A percentile compares a stretch with the other conserved stretches of the same genome.
Conservation (phyloP, 2,329 filamentous ascomycete genomes). For the Sphaceloma murrayae region DNA sequence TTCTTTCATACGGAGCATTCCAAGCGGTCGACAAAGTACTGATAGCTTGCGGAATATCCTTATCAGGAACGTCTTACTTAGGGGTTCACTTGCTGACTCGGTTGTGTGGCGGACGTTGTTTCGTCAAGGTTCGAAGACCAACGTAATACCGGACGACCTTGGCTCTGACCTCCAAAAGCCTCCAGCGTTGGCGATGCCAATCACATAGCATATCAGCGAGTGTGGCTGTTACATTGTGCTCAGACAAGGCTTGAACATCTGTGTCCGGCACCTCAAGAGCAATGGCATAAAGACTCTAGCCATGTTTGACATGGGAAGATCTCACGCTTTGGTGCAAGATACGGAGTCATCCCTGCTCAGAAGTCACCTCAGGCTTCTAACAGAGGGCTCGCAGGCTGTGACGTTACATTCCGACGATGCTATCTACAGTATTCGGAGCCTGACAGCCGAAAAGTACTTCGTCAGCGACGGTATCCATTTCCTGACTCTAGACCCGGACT, state of each 20-base stretch:
- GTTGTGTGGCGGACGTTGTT: too few relatives aligned
- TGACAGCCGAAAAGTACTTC: neutral
- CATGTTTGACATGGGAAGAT: neutral
- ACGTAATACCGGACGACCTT: too few relatives aligned
- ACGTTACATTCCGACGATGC: too few relatives aligned
- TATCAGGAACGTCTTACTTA: too few relatives aligned
- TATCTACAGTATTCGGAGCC: neutral
- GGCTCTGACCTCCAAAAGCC: too few relatives aligned
- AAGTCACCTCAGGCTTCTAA: too few relatives aligned
- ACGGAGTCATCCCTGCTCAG: neutral
- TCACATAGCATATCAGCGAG: slow-evolving; percentile 12
- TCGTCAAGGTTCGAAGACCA: too few relatives aligned
- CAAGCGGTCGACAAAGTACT: too few relatives aligned
- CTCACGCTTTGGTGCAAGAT: neutral
- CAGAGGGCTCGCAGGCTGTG: too few relatives aligned
- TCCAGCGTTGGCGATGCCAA: neutral
- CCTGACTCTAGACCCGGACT: slow-evolving; percentile 53
- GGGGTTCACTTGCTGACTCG: too few relatives aligned
- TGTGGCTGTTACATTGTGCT: slow-evolving; percentile 9
- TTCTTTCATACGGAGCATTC: too few relatives aligned
- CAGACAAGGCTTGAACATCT: neutral
- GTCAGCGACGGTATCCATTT: slow-evolving; percentile 57
- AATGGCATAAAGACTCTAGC: neutral
- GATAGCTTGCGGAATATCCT: too few relatives aligned
- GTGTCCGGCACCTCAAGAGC: neutral